Percentiles rank a stretch among this genome's conserved stretches.
These are phyloP conservation scores for Suillus bovinus DNA, from an alignment of 768 basidiomycete species.

Conservation along the genomic window DNA sequence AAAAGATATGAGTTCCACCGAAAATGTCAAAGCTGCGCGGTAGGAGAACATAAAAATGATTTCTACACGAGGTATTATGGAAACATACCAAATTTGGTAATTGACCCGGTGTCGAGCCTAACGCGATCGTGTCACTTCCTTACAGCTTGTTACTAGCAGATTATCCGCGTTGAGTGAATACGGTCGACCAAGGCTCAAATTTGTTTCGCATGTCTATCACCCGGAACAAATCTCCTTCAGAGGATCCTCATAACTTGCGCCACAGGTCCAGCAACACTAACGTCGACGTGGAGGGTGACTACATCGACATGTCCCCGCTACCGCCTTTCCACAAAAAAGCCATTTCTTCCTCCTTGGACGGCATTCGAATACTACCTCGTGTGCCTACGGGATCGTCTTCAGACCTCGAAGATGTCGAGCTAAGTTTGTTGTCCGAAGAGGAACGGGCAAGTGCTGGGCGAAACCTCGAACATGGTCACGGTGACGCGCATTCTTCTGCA, in stretches of 20 bases:
- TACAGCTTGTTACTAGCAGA: not conserved
- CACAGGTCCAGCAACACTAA: slow-evolving; percentile 32
- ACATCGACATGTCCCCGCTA: slow-evolving; percentile 23
- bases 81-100: slow-evolving; percentile 9
- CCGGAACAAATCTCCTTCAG: slow-evolving; percentile 27
- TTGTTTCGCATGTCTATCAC: slow-evolving; percentile 26
- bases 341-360: slow-evolving; percentile 57
- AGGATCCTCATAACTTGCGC: slow-evolving; percentile 28
- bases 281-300: slow-evolving; percentile 37
- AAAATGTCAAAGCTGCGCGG: not conserved
- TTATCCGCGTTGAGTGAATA: slow-evolving; percentile 1
- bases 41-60: not conserved
- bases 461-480: slow-evolving; percentile 42
- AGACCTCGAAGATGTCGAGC: slow-evolving; percentile 56
- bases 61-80: not conserved
- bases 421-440: slow-evolving; percentile 59
- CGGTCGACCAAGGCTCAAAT: not conserved
- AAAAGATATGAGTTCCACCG: not conserved
- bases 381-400: slow-evolving; percentile 32
- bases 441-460: slow-evolving; percentile 49
- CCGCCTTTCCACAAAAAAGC: slow-evolving; percentile 47
- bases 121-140: slow-evolving; percentile 7
- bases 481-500: slow-evolving; percentile 32
- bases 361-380: slow-evolving; percentile 59
- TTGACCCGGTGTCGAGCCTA: not conserved